Conservation (phyloP, 2,329 filamentous ascomycete genomes). For the Cladosporium velox region DNA sequence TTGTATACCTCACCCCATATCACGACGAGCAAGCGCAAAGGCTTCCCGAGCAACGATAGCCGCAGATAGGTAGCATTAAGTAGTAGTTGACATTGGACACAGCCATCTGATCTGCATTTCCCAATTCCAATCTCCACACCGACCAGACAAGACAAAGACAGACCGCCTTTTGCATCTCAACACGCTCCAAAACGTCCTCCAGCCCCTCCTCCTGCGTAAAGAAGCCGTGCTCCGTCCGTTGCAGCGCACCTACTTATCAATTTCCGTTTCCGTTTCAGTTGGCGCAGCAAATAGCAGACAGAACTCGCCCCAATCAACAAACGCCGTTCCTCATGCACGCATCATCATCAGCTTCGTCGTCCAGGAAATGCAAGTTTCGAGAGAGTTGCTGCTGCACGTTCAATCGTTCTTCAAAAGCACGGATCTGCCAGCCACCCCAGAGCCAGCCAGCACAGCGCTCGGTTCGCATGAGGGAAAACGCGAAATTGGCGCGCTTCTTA, state of each 20-base stretch:
- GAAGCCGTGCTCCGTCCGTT: too few relatives aligned
- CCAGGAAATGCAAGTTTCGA: neutral
- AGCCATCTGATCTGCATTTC: neutral
- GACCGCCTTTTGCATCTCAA: neutral
- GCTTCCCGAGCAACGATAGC: neutral
- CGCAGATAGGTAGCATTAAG: neutral
- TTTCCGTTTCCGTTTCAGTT: neutral
- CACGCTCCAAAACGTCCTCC: neutral
- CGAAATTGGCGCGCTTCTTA: slow-evolving; percentile 1
- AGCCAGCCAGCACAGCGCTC: slow-evolving; percentile 8
- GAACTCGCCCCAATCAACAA: neutral
- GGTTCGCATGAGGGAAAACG: slow-evolving; percentile 1
- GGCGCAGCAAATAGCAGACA: neutral
- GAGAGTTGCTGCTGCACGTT: neutral
- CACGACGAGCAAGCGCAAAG: neutral
- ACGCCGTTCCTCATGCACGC: neutral
- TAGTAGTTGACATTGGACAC: neutral
- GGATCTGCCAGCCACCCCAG: neutral
- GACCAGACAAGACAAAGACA: neutral
- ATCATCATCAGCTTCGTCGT: neutral
- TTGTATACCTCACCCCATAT: neutral
- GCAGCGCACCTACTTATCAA: too few relatives aligned
- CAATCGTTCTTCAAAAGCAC: neutral
- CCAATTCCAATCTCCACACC: neutral
- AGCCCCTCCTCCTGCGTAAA: too few relatives aligned